phyloP scores from a whole-genome alignment of 2,329 filamentous ascomycete species.

The Canariomyces notabilis region DNA sequence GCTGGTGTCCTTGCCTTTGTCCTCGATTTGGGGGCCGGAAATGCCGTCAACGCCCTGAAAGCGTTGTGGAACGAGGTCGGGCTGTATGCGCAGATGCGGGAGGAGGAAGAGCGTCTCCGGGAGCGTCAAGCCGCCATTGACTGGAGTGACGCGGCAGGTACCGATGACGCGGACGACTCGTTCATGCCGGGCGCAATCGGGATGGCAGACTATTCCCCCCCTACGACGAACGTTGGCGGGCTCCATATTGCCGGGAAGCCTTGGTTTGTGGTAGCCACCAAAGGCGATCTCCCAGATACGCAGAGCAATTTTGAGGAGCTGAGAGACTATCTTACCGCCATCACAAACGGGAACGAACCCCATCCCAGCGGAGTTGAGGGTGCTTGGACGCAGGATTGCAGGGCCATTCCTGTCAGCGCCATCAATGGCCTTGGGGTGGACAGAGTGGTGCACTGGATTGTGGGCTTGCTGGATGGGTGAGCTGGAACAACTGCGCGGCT shows the following conservation, averaged over 20 bases:
- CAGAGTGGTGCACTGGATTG: constrained; percentile 65
- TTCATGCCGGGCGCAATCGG: constrained; percentile 23
- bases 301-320: constrained; percentile 70
- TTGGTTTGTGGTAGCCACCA: constrained; percentile 94
- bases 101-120: constrained; percentile 65
- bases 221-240: constrained; percentile 33
- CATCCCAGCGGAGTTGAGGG: constrained; percentile 67
- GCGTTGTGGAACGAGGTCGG: constrained; percentile 87
- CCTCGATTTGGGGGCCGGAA: constrained; percentile 72
- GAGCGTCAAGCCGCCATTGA: constrained; percentile 53
- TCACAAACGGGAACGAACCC: constrained; percentile 56
- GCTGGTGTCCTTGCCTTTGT: constrained; percentile 92
- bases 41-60: constrained; percentile 73
- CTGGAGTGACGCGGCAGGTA: constrained; percentile 52
- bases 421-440: constrained; percentile 82
- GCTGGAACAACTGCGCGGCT: too few relatives aligned
- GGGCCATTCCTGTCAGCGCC: constrained; percentile 80
- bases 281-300: constrained; percentile 77
- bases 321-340: constrained; percentile 62
- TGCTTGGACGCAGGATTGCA: constrained; percentile 56
- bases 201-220: constrained; percentile 29
- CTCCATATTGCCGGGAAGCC: constrained; percentile 87
- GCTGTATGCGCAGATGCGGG: constrained; percentile 74
- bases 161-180: constrained; percentile 18
- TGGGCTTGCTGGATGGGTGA: constrained; percentile 57